phyloP scores from a whole-genome alignment of 129 eudicot genomes.

The Flaveria bidentis region DNA sequence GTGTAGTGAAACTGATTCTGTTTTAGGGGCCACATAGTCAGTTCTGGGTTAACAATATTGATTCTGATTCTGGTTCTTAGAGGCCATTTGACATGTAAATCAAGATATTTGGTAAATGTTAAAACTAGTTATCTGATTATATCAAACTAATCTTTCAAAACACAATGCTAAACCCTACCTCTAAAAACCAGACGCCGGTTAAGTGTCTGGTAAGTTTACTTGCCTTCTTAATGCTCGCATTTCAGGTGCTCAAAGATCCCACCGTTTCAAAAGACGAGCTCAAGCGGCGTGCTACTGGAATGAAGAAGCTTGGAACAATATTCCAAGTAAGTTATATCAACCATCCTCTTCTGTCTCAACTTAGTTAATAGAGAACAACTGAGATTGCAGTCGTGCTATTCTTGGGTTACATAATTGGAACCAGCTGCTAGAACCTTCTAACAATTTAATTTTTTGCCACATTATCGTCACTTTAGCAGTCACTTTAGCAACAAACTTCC shows the following conservation, averaged over 20 bases:
- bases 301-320: conserved; percentile 79
- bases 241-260: conserved; percentile 72
- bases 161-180: background rate
- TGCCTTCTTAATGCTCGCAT: conserved; percentile 2
- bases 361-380: background rate
- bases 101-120: background rate
- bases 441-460: too few relatives aligned
- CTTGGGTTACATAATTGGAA: background rate
- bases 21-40: background rate
- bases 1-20: background rate
- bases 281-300: conserved; percentile 55
- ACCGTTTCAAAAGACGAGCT: conserved; percentile 66
- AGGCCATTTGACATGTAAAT: background rate
- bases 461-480: too few relatives aligned
- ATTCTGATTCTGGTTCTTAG: background rate
- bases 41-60: background rate
- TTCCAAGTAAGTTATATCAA: conserved; percentile 58
- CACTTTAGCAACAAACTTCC: too few relatives aligned
- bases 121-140: background rate
- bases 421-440: too few relatives aligned
- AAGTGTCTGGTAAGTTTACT: background rate
- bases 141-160: background rate
- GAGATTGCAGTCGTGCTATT: too few relatives aligned
- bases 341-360: background rate
- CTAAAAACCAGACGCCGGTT: background rate